Base-by-base conservation (phyloP, 2,329 filamentous ascomycete species). In the Podosphaera leucotricha region DNA sequence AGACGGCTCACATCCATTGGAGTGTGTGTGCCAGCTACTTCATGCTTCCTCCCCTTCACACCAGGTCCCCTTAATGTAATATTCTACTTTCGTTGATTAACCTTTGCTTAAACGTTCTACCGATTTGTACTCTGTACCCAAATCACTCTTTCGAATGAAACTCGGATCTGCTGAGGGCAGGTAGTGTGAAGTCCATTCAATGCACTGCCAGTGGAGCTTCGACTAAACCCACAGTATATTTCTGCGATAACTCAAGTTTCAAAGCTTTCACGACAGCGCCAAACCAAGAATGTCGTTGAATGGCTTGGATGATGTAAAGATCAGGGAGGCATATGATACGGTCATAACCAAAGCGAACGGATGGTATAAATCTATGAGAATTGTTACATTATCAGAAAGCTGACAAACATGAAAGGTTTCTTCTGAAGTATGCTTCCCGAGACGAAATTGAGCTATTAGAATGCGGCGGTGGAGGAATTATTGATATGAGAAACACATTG, bases 391-490 rank as follows among this genome's bases (percentile, higher is more conserved):
- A 20, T n/a, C 35, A 24, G 19, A 39, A 19, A 28, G 50, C 52
- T 49, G 46, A 48, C 48, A 49, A 38, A 38, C 20, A 44, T 44
- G 47, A 53, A 57, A 95, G 90, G 90, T 90, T 98, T 57, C 73
- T 95, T 49, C 75, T 98, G 54, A 86, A 87, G 60, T 98, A 98
- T 63, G 70, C 74, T 49, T 79, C 79, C 48, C 78, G 90, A 61
- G 90, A 98, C 66, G 82, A 87, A 53, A 70, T 98, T 48, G 77
- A 82, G 51, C 63, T 98, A 46, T 66, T 90, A 46, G 73, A 69
- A 47, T 74, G 72, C 52, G 90, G 90, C 42, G 79, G 68, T 52
- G 81, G 82, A 52, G 87, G 90, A 49, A 77, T 93, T 47, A 70
- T 75, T 48, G 90, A 95, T 59, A 75, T 90, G 50, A 79, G 85